Evolutionary conservation across 352 stramenopile genomes (phyloP).

Genomic region (Globisporangium canariense): DNA sequence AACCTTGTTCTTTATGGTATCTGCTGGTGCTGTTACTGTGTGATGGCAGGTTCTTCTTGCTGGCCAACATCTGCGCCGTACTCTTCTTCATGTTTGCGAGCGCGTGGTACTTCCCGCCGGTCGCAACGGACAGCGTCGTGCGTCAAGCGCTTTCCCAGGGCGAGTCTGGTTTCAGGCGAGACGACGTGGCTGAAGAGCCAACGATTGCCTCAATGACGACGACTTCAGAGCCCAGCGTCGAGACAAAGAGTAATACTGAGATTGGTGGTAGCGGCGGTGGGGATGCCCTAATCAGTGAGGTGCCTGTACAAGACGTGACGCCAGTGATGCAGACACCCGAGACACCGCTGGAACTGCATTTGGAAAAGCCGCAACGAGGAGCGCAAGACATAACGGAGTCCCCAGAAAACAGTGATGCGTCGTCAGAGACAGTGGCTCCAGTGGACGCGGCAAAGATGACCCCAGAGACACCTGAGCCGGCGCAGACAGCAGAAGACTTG

Average conservation of each 20-base stretch:
- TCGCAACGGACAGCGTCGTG: constrained; percentile 29
- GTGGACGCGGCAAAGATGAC: too few species aligned
- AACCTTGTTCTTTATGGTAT: background rate
- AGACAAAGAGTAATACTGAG: background rate
- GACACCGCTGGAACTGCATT: background rate
- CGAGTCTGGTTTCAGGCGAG: constrained; percentile 15
- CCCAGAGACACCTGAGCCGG: background rate
- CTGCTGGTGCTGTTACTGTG: background rate
- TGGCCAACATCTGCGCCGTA: constrained; percentile 45
- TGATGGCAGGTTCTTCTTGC: constrained; percentile 33
- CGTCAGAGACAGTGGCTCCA: background rate
- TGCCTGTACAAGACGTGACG: background rate
- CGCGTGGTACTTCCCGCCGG: constrained; percentile 42
- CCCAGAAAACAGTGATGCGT: background rate
- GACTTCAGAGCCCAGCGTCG: background rate
- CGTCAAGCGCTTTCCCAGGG: constrained; percentile 35
- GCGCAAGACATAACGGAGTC: background rate
- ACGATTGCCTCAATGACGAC: background rate
- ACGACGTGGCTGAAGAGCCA: background rate
- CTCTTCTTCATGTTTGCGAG: constrained; percentile 54
- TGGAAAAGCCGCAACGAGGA: background rate
- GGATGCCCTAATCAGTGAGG: background rate
- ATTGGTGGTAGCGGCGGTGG: background rate
- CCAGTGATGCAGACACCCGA: background rate
- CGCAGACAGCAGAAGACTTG: background rate